These are phyloP conservation scores for Paspalum notatum DNA, from an alignment of 176 grass and related monocot species.

Conservation along the genomic window DNA sequence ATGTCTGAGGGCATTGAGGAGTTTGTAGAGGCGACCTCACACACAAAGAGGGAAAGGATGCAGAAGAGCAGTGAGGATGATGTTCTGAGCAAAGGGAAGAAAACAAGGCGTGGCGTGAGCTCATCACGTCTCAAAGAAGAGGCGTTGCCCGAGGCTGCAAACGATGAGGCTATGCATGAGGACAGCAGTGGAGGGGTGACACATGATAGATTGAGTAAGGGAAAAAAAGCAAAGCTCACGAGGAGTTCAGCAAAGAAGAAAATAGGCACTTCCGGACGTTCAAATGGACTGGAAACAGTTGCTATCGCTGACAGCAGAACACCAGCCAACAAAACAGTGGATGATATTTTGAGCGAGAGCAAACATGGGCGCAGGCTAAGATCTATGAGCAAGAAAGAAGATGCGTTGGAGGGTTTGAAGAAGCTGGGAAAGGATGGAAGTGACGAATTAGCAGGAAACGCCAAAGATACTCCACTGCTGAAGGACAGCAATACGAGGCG, in stretches of 20 bases:
- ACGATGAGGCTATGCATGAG: constrained; percentile 19
- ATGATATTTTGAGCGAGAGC: constrained; percentile 22
- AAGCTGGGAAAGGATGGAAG: constrained; percentile 12
- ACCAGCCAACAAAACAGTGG: background rate
- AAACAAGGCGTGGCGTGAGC: background rate
- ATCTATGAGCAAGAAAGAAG: constrained; percentile 45
- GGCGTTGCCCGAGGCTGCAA: background rate
- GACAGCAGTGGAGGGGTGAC: background rate
- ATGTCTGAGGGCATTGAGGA: constrained; percentile 46
- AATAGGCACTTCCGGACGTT: constrained; percentile 21
- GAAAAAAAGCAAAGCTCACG: constrained; percentile 8
- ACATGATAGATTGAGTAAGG: constrained; percentile 31
- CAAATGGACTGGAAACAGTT: constrained; percentile 33
- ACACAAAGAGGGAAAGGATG: constrained; percentile 39
- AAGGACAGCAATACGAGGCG: constrained; percentile 27
- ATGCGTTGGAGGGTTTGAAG: constrained; percentile 36
- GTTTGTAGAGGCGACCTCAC: background rate
- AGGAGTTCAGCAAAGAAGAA: constrained; percentile 40
- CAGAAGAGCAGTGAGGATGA: constrained; percentile 21
- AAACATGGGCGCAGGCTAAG: constrained; percentile 43
- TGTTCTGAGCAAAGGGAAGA: constrained; percentile 44
- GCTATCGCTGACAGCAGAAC: constrained; percentile 30
- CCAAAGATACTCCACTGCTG: constrained; percentile 10
- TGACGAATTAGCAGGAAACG: constrained; percentile 23
- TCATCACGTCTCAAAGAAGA: constrained; percentile 16